Evolutionary conservation across 2,329 filamentous ascomycete species (phyloP).

Genomic region (Venturia asperata): DNA sequence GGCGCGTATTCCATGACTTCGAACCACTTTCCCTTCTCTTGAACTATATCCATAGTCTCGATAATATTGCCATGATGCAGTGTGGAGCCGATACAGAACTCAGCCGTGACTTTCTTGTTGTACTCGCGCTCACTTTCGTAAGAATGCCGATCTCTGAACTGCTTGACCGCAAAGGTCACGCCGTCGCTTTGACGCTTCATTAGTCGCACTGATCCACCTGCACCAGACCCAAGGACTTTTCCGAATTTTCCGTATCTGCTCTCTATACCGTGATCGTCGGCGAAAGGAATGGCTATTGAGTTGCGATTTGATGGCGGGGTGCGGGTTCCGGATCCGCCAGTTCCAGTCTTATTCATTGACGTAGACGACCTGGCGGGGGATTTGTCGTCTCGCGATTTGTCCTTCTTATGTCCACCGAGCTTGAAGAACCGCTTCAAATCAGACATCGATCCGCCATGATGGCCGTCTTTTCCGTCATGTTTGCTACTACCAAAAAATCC

Average conservation of each 20-base stretch:
- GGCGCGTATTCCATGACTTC: constrained; percentile 99
- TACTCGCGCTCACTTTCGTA: constrained; percentile 96
- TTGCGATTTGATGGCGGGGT: constrained; percentile 31
- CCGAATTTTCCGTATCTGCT: constrained; percentile 96
- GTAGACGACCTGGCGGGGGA: constrained; percentile 51
- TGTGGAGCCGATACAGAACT: constrained; percentile 96
- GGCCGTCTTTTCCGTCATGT: constrained; percentile 28
- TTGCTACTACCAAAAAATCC: constrained; percentile 46
- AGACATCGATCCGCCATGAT: constrained; percentile 73
- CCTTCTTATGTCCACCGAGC: constrained; percentile 53
- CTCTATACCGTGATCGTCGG: constrained; percentile 82
- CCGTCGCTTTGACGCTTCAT: constrained; percentile 92
- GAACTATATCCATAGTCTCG: constrained; percentile 92
- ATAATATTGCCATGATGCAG: constrained; percentile 97
- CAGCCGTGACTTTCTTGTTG: constrained; percentile 94
- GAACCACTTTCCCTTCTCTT: constrained; percentile 91
- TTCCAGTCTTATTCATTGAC: constrained; percentile 29
- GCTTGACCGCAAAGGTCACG: constrained; percentile 94
- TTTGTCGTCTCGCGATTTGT: constrained; percentile 50
- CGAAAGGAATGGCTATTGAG: constrained; percentile 62
- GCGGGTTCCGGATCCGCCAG: constrained; percentile 36
- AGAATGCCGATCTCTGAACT: constrained; percentile 83
- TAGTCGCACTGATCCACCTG: constrained; percentile 85
- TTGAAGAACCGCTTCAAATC: constrained; percentile 97
- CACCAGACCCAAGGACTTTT: constrained; percentile 85